Conservation (phyloP, 208 protist species). For the Willaertia magna region DNA sequence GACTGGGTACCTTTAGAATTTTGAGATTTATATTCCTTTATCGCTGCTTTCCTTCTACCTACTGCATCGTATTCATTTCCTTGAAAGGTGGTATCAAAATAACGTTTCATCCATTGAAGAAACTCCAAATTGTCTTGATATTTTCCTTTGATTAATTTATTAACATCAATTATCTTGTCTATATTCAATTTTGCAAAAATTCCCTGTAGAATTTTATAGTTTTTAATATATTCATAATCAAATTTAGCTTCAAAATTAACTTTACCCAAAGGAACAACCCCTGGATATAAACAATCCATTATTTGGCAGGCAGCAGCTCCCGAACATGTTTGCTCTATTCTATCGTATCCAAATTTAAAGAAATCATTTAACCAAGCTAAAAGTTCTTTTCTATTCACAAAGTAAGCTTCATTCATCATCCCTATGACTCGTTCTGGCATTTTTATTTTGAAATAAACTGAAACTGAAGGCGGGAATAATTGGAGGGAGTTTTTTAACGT, state of each 20-base stretch:
- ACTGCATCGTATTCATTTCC: constrained; percentile 4
- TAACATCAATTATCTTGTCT: constrained; percentile 55
- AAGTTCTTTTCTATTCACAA: neutral
- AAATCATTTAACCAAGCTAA: neutral
- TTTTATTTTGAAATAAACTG: no score
- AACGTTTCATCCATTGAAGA: constrained; percentile 83
- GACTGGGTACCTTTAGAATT: neutral
- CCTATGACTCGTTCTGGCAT: no score
- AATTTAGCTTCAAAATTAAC: constrained; percentile 72
- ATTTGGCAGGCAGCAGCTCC: constrained; percentile 79
- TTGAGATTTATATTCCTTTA: neutral
- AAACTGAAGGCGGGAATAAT: no score
- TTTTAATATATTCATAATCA: constrained; percentile 86
- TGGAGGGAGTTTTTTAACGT: no score
- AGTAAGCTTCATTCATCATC: neutral
- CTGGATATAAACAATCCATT: constrained; percentile 68
- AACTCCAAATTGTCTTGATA: constrained; percentile 92
- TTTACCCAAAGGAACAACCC: constrained; percentile 52
- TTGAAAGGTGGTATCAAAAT: constrained; percentile 15
- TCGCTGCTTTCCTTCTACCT: neutral
- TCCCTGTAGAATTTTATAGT: constrained; percentile 84
- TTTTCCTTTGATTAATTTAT: constrained; percentile 76
- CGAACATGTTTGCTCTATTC: constrained; percentile 61
- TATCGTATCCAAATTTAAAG: constrained; percentile 31
- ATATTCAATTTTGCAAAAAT: constrained; percentile 71